Conservation (phyloP, 176 grass and related monocot genomes). For the Juncus inflexus region DNA sequence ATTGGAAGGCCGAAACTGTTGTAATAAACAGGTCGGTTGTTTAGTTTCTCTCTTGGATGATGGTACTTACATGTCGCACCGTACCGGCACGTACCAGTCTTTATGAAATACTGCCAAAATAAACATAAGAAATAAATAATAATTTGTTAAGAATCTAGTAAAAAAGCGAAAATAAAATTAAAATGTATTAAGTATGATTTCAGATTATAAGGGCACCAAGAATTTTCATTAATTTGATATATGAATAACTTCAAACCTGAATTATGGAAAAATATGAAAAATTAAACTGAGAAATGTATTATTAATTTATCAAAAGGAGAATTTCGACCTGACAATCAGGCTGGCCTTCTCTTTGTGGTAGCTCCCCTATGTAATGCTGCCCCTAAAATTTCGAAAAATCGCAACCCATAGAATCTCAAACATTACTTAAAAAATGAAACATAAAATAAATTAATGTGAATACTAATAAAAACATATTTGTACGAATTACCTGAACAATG, state of each 20-base stretch:
- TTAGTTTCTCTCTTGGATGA: slow-evolving; percentile 32
- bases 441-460: not conserved
- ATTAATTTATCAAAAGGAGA: not conserved
- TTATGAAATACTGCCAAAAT: slow-evolving; percentile 40
- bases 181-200: too few species aligned
- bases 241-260: too few species aligned
- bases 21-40: slow-evolving; percentile 24
- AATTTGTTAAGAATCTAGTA: too few species aligned
- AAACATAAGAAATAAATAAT: not conserved
- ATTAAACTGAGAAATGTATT: not conserved
- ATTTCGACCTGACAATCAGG: slow-evolving; percentile 51
- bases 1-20: slow-evolving; percentile 41
- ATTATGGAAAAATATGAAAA: not conserved
- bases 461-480: not conserved
- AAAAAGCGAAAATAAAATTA: too few species aligned
- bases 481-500: slow-evolving; percentile 18
- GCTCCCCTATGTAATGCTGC: slow-evolving; percentile 26
- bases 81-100: slow-evolving; percentile 39
- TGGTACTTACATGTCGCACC: slow-evolving; percentile 38
- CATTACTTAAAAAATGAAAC: not conserved
- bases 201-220: too few species aligned
- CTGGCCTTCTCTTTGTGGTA: slow-evolving; percentile 49
- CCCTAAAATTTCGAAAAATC: slow-evolving; percentile 20
- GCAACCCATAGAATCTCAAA: too few species aligned
- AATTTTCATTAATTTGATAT: too few species aligned